Evolutionary conservation across 495 filamentous ascomycete genomes (phyloP).

Genomic region (Lasiosphaeria hispida): DNA sequence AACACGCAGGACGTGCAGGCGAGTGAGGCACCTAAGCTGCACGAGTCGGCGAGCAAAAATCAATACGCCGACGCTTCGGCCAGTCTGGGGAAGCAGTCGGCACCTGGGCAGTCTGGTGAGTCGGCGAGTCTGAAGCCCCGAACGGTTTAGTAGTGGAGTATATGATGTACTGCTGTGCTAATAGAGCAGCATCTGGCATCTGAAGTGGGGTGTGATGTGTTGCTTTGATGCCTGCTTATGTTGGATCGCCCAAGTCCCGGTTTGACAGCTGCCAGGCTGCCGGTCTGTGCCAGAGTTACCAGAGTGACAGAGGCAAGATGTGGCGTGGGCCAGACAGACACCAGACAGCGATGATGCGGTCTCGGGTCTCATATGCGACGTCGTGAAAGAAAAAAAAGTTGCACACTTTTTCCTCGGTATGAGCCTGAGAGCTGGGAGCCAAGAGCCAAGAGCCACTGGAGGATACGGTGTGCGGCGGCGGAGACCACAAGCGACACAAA

Average conservation of each 20-base stretch:
- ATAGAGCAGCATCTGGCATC: too few species aligned
- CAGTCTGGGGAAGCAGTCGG: neutral
- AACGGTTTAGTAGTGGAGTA: too few species aligned
- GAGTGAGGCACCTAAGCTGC: neutral
- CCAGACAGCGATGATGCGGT: neutral
- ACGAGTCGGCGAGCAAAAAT: conserved; percentile 11
- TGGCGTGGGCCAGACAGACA: neutral
- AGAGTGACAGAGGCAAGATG: neutral
- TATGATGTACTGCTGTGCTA: too few species aligned
- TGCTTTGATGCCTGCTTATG: too few species aligned
- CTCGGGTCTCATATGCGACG: too few species aligned
- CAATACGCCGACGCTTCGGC: neutral
- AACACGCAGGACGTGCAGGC: conserved; percentile 1
- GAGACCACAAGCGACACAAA: too few species aligned
- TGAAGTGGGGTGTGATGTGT: too few species aligned
- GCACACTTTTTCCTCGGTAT: too few species aligned
- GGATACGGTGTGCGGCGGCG: neutral
- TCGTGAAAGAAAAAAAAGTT: too few species aligned
- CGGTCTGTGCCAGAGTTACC: neutral
- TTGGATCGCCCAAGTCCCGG: neutral
- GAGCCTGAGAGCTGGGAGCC: too few species aligned
- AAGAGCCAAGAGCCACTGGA: too few species aligned
- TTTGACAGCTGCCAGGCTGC: conserved; percentile 8
- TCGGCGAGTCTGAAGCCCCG: neutral
- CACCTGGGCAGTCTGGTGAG: neutral